Evolutionary conservation across 1,284 basidiomycete species (phyloP), one percentile per base, ranked within the genome.

Genomic region (Tilletiopsis washingtonensis): DNA sequence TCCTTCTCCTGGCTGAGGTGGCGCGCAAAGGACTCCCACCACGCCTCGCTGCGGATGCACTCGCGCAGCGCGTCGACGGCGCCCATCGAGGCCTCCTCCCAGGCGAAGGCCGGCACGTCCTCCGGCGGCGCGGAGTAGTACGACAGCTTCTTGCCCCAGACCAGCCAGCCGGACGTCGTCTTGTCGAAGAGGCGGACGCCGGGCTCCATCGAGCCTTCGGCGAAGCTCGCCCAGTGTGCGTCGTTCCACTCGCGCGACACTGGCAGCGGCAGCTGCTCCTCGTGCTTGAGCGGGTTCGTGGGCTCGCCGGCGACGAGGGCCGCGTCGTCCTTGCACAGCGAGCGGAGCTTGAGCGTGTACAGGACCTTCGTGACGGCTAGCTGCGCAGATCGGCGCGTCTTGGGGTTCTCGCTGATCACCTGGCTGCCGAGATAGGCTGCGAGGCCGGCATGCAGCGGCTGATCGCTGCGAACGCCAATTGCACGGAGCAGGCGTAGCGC

Each of bases 271-370:
- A 71, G 42, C 34, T 49, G 45, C 23, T 58, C 59, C 20, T 51
- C 76, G 41, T 75, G 77, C 43, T 78, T 77, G 29, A 91, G 76
- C 2, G 88, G 88, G 73, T 86, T 91, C 38, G 69, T 77, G 78
- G 86, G 86, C 73, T 86, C 81, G 58, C 86, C 83, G 17, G 84
- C 75, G 81, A 90, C 86, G 5, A 94, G 78, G 45, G 86, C 82
- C 34, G 84, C 81, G 5, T 78, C 77, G 1, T 67, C 81, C 51
- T 78, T 76, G 26, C 85, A 81, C 56, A 88, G 86, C 5, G 88
- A 86, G 39, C 91, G 83, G 45, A 91, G 81, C 75, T 94, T 93
- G 74, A 91, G 77, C 62, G 84, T 83, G 54, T 83, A 81, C 34
- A 85, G 78, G 27, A 88, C 74, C 71, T 85, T 86, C 20, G 84